Percentiles rank a stretch among this genome's conserved stretches.
Evolutionary conservation across 2,329 filamentous ascomycete genomes (phyloP).

Genomic region (Cladophialophora psammophila): DNA sequence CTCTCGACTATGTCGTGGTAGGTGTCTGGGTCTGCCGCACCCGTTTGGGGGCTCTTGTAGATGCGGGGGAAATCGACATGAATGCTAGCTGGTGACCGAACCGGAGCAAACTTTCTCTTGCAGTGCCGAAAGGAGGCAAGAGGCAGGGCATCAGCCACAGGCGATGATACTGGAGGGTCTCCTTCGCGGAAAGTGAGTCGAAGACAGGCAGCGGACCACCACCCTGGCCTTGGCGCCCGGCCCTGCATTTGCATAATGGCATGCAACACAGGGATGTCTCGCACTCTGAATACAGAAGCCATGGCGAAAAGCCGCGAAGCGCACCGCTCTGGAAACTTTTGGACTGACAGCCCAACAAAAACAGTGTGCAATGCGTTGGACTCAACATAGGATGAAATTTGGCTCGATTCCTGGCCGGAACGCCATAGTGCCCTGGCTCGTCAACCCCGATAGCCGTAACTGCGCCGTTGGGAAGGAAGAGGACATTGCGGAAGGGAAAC

Average conservation of each 20-base stretch:
- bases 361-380: background rate
- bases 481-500: background rate
- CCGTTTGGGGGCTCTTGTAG: background rate
- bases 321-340: background rate
- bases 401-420: background rate
- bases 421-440: background rate
- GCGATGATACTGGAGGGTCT: background rate
- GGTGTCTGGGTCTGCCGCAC: too few relatives aligned
- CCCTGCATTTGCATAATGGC: background rate
- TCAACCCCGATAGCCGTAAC: background rate
- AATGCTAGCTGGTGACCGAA: background rate
- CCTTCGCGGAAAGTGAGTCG: background rate
- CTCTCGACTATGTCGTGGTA: too few relatives aligned
- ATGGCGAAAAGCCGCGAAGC: background rate
- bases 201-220: background rate
- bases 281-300: background rate
- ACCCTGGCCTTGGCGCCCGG: background rate
- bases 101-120: background rate
- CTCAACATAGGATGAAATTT: background rate
- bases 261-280: background rate
- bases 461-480: background rate
- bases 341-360: background rate
- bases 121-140: background rate
- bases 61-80: background rate
- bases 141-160: background rate